phyloP scores from a whole-genome alignment of 352 stramenopile genomes.

The Globisporangium spiculum region DNA sequence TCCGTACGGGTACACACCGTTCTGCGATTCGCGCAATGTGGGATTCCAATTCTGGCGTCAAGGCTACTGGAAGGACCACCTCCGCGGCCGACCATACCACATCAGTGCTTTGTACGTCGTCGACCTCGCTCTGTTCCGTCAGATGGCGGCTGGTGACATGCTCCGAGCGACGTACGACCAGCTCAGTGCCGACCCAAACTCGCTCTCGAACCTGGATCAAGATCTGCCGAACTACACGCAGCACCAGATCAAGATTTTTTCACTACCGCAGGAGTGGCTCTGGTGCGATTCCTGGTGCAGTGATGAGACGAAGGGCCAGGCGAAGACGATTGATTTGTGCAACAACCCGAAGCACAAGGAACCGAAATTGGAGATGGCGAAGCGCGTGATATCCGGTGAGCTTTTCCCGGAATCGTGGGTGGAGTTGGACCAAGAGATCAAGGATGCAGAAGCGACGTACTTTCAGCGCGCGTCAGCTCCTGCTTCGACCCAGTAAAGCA shows the following conservation, averaged over 20 bases:
- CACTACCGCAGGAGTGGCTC: constrained; percentile 97
- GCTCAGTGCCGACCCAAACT: constrained; percentile 97
- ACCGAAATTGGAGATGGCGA: constrained; percentile 99
- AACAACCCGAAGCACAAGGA: constrained; percentile 99
- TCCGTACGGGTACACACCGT: constrained; percentile 98
- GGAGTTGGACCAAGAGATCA: constrained; percentile 97
- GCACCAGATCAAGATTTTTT: constrained; percentile 96
- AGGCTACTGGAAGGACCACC: constrained; percentile 98
- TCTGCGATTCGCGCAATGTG: constrained; percentile 96
- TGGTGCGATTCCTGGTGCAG: constrained; percentile 99
- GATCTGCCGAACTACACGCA: constrained; percentile 99
- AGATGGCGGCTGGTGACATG: constrained; percentile 94
- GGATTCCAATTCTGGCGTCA: constrained; percentile 98
- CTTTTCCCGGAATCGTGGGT: constrained; percentile 98
- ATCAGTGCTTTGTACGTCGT: constrained; percentile 99
- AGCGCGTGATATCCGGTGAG: constrained; percentile 95
- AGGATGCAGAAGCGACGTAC: constrained; percentile 51
- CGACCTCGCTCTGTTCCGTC: constrained; percentile 95
- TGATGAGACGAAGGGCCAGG: constrained; percentile 94
- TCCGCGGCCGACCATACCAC: constrained; percentile 97
- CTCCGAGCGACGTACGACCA: constrained; percentile 96
- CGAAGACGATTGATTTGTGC: constrained; percentile 99
- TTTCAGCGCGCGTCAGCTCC: background rate
- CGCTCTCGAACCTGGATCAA: constrained; percentile 98
- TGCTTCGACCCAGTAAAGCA: constrained; percentile 1